Evolutionary conservation across 75 land plant genomes (phyloP).

Genomic region (Selaginella tamariscina): DNA sequence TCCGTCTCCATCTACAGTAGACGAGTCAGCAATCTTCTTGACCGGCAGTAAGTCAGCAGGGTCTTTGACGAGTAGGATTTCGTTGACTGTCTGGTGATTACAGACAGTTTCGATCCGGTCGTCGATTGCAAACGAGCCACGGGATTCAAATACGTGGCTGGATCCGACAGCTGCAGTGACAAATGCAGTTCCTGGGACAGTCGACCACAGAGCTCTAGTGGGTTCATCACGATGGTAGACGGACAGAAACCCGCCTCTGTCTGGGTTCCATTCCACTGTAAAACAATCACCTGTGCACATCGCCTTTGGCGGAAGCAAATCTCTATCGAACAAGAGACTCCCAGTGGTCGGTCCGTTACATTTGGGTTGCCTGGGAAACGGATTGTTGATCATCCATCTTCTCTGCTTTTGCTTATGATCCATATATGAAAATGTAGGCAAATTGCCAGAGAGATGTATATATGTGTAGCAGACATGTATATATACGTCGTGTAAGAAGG

Average conservation of each 20-base stretch:
- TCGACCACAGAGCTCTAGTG: slow-evolving; percentile 40
- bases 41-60: neutral
- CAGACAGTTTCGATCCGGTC: slow-evolving; percentile 43
- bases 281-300: slow-evolving; percentile 36
- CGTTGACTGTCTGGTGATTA: slow-evolving; percentile 57
- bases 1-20: slow-evolving; percentile 12
- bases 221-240: slow-evolving; percentile 40
- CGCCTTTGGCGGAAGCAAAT: neutral
- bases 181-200: slow-evolving; percentile 49
- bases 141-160: slow-evolving; percentile 47
- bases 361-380: slow-evolving; percentile 17
- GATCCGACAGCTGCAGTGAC: slow-evolving; percentile 55
- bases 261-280: slow-evolving; percentile 28
- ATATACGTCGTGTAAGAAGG: too few relatives aligned
- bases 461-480: too few relatives aligned
- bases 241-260: slow-evolving; percentile 37
- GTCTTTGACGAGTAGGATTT: slow-evolving; percentile 16
- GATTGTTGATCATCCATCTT: slow-evolving; percentile 14
- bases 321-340: slow-evolving; percentile 15
- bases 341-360: slow-evolving; percentile 13
- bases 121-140: slow-evolving; percentile 64
- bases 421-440: too few relatives aligned
- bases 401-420: neutral
- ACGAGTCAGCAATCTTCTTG: neutral
- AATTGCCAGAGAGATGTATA: too few relatives aligned